Percentiles rank a stretch among this genome's conserved stretches.
Conservation (phyloP, 2,329 filamentous ascomycete species). For the Colletotrichum karsti region DNA sequence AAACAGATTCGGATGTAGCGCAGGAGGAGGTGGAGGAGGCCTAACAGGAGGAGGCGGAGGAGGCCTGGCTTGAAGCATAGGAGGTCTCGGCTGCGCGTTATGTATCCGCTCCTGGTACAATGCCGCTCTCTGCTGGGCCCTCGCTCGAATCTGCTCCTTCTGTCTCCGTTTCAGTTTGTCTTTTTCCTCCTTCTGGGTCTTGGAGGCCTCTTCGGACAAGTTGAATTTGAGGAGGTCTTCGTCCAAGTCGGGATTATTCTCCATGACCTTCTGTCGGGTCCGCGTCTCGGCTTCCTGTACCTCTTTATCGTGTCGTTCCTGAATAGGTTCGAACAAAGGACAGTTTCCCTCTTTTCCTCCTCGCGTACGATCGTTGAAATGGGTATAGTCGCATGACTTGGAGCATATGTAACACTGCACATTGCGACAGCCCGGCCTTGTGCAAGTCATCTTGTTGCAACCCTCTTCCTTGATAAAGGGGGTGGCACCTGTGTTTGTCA, state of each 20-base stretch:
- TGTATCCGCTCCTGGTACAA: too few relatives aligned
- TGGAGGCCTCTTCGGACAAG: constrained; percentile 60
- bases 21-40: too few relatives aligned
- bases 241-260: constrained; percentile 68
- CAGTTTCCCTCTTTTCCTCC: constrained; percentile 66
- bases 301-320: constrained; percentile 69
- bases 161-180: neutral
- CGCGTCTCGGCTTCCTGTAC: constrained; percentile 68
- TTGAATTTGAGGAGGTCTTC: constrained; percentile 66
- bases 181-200: neutral
- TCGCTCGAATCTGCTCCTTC: too few relatives aligned
- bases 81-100: too few relatives aligned
- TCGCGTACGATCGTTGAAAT: constrained; percentile 68
- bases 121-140: too few relatives aligned
- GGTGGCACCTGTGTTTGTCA: constrained; percentile 58
- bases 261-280: constrained; percentile 62
- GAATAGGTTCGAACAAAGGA: constrained; percentile 71
- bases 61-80: too few relatives aligned
- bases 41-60: too few relatives aligned
- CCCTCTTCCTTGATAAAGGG: constrained; percentile 81
- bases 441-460: constrained; percentile 86
- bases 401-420: constrained; percentile 78
- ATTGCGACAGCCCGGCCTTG: constrained; percentile 58
- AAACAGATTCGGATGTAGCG: too few relatives aligned
- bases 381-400: constrained; percentile 70